Percentiles rank a stretch among this genome's conserved stretches.
Evolutionary conservation across 2,329 filamentous ascomycete genomes (phyloP).

Genomic region (Talaromyces funiculosus): DNA sequence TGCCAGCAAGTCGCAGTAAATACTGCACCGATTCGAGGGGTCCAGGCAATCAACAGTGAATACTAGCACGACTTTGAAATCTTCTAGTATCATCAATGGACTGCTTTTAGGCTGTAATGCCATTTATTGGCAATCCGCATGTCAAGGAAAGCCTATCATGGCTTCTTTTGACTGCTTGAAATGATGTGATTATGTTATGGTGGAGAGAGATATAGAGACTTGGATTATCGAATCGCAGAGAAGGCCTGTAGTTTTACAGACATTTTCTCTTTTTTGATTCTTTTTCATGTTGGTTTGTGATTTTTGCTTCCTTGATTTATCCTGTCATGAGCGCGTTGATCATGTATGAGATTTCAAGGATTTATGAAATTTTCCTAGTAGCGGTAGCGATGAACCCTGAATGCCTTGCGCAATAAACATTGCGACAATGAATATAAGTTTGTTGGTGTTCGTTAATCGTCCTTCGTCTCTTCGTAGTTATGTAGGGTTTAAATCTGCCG

Average conservation of each 20-base stretch:
- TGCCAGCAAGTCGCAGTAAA: constrained; percentile 49
- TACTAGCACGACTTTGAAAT: neutral
- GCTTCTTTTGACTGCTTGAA: neutral
- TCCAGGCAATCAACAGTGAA: constrained; percentile 15
- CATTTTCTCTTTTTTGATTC: neutral
- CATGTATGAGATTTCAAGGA: constrained; percentile 12
- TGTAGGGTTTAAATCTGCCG: neutral
- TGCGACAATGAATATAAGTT: constrained; percentile 5
- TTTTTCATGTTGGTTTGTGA: constrained; percentile 2
- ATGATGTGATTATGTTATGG: neutral
- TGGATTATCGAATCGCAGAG: neutral
- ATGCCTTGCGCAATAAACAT: neutral
- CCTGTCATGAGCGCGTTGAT: constrained; percentile 7
- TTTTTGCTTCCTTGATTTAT: neutral
- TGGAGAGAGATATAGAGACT: constrained; percentile 3
- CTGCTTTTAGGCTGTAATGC: neutral
- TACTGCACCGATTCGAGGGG: constrained; percentile 16
- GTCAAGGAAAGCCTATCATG: neutral
- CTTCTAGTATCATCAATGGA: constrained; percentile 4
- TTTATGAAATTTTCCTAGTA: constrained; percentile 9
- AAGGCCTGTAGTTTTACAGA: neutral
- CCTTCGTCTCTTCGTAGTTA: neutral
- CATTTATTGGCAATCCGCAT: neutral
- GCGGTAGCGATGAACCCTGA: constrained; percentile 2
- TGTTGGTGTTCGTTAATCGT: neutral